Evolutionary conservation across 1,139 yeast species (phyloP), one percentile per base, ranked within the genome.

Genomic region (Geotrichum restrictum): DNA sequence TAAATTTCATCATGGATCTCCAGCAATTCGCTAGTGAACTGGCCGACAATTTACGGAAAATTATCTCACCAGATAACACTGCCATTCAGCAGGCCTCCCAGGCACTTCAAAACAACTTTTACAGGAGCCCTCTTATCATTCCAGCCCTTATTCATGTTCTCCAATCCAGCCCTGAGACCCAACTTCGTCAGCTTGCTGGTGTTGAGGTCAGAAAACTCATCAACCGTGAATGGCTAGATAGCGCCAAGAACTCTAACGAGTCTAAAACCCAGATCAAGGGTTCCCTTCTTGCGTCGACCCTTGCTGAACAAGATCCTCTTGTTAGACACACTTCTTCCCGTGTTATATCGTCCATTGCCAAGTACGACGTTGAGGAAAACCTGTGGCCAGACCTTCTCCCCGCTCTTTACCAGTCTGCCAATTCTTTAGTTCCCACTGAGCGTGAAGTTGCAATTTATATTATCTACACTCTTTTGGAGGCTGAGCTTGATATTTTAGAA

Each of bases 121-220:
- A 86, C 73, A 74, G 80, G 55, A 81, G 83, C 63, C 80, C 87
- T n/a, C 73, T 79, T 62, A 81, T 94, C 19, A 78, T 93, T 56
- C 94, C 96, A 27, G 83, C 95, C 8, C 76, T 91, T 67, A 74
- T 93, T 62, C 95, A 87, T 65, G 80, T 93, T 59, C 77, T 88
- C 66, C 93, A 86, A 70, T 76, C 77, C 61, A 80, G 82, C 59
- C 73, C 75, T 41, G 81, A 80, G 60, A 81, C 77, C 56, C 82
- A 83, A 62, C 69, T 86, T 60, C 73, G 78, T 43, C 96, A 89
- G 71, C 77, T 93, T 59, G 95, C 98, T 16, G 95, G 97, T 57
- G 96, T 93, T 56, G 98, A 93, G 72, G 91, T 91, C 42, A 82
- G 96, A 73, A 93, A 94, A 71, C 79, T 86, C 66, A 82, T 88